A percentile compares a stretch with the other conserved stretches of the same genome.
Conservation (phyloP, 441 rosid species). For the Adansonia rubrostipa region DNA sequence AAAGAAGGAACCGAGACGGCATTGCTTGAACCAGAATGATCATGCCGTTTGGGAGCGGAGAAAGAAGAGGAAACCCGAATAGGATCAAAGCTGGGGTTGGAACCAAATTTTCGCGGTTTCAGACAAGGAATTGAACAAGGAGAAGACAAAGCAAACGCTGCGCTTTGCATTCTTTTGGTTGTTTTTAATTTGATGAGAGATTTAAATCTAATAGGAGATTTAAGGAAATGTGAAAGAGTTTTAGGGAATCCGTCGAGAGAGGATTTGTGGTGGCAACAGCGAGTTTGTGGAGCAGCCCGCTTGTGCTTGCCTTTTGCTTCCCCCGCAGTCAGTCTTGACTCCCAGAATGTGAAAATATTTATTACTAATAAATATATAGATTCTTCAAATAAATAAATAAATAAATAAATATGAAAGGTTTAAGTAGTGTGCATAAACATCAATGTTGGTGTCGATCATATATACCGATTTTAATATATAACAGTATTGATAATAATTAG, state of each 20-base stretch:
- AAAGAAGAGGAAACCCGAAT: slow-evolving; percentile 37
- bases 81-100: slow-evolving; percentile 36
- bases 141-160: slow-evolving; percentile 50
- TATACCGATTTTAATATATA: too few species aligned
- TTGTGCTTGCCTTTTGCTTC: not conserved
- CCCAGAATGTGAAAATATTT: too few species aligned
- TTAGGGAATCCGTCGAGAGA: slow-evolving; percentile 51
- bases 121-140: slow-evolving; percentile 44
- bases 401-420: too few species aligned
- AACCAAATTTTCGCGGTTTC: slow-evolving; percentile 33
- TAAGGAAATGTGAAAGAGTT: slow-evolving; percentile 18
- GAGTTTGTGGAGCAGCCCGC: not conserved
- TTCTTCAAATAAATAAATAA: too few species aligned
- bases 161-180: slow-evolving; percentile 60
- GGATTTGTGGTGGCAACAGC: slow-evolving; percentile 25
- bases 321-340: not conserved
- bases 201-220: slow-evolving; percentile 31
- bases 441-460: too few species aligned
- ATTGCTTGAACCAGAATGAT: slow-evolving; percentile 39
- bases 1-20: slow-evolving; percentile 46
- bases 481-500: too few species aligned
- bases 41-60: slow-evolving; percentile 33
- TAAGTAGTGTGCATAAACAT: too few species aligned
- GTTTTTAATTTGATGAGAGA: slow-evolving; percentile 28
- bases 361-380: too few species aligned